Base-by-base conservation (phyloP, 1,284 basidiomycete species). In the Thecaphora thlaspeos region DNA sequence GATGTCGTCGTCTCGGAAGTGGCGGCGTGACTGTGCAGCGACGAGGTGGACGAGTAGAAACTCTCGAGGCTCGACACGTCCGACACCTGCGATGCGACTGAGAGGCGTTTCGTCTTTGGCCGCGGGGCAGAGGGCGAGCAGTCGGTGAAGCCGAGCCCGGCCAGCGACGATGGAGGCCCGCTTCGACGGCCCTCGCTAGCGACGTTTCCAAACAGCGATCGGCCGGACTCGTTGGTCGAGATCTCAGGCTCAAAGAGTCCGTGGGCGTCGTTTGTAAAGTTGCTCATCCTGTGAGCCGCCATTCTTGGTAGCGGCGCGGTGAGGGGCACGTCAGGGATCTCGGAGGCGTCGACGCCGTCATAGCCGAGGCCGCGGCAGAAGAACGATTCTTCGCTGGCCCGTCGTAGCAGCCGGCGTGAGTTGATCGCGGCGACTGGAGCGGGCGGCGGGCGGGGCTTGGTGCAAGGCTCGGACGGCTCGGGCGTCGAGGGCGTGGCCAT, bases 321-420 rank as follows among this genome's bases (percentile, higher is more conserved):
- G 48, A 23, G 14, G 36, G 24, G 32, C 24, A 17, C 8, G 46
- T 44, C 19, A 46, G 40, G 40, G 47, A 46, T 30, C 48, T 24
- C 14, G 51, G 28, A 17, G 22, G 37, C 18, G 34, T 30, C 38
- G 22, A 48, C 32, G 42, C 34, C 39, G 12, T 59, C 56, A 36
- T 30, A 38, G 40, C 17, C 3, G 22, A 17, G 22, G 28, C 18
- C 39, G 24, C 38, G 22, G 24, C 57, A 60, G 30, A 50, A 47
- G 51, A 60, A 60, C 2, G 51, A 54, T 41, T 59, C 56, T 38
- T 59, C 51, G 28, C 46, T 49, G 11, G 44, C 48, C 14, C 51
- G 30, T 2, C 56, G 43, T 17, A 37, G 36, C 36, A 59, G 36
- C 19, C 50, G 40, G 21, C 41, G 32, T 21, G 30, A 38, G 11